These are phyloP conservation scores for Agaricus subrufescens DNA, from an alignment of 768 basidiomycete species.

Conservation along the genomic window DNA sequence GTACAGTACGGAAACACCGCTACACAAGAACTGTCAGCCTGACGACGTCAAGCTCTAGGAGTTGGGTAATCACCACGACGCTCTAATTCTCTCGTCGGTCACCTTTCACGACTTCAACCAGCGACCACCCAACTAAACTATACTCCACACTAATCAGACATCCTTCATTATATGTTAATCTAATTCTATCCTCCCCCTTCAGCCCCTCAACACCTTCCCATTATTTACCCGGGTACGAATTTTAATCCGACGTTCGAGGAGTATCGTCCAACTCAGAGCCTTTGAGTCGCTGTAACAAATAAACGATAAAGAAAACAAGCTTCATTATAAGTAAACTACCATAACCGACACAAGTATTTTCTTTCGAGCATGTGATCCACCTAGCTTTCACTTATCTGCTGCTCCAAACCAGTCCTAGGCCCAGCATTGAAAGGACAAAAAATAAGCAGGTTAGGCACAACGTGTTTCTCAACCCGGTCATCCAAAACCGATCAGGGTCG, in stretches of 20 bases:
- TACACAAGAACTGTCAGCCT: no score
- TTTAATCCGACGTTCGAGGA: slow-evolving; percentile 28
- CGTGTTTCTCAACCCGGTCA: slow-evolving; percentile 38
- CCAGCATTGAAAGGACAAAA: slow-evolving; percentile 38
- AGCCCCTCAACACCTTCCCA: slow-evolving; percentile 31
- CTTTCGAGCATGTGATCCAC: background rate
- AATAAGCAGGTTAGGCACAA: slow-evolving; percentile 38
- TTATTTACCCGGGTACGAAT: slow-evolving; percentile 28
- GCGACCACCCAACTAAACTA: no score
- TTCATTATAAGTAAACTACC: slow-evolving; percentile 50
- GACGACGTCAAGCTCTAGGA: no score
- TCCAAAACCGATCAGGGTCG: slow-evolving; percentile 57
- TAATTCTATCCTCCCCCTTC: slow-evolving; percentile 37
- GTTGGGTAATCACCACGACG: no score
- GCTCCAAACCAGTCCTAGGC: slow-evolving; percentile 32
- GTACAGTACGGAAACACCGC: no score
- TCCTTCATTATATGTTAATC: no score
- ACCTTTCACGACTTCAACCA: no score
- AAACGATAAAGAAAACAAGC: slow-evolving; percentile 49
- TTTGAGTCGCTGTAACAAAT: slow-evolving; percentile 47
- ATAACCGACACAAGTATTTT: slow-evolving; percentile 35
- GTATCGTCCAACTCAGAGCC: slow-evolving; percentile 32
- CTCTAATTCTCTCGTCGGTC: no score
- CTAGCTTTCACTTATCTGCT: slow-evolving; percentile 28
- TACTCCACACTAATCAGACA: no score